phyloP scores from a whole-genome alignment of 2,329 filamentous ascomycete species.

The Sporothrix pseudoabietina region DNA sequence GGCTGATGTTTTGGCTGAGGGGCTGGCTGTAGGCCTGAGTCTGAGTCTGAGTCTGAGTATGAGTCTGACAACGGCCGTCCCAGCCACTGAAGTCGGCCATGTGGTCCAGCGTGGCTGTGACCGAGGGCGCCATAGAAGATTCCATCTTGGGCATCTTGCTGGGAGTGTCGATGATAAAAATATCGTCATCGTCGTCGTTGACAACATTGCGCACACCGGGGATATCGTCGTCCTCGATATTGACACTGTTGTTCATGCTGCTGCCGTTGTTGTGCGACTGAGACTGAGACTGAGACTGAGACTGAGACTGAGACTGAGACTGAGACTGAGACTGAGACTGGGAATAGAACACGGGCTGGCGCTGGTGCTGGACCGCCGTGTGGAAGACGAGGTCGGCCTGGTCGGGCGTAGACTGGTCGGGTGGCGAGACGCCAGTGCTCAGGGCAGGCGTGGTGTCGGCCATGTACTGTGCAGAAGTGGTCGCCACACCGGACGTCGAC shows the following conservation, averaged over 20 bases:
- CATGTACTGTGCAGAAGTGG: constrained; percentile 14
- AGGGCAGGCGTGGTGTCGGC: constrained; percentile 29
- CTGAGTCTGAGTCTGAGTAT: not conserved
- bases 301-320: not conserved
- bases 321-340: not conserved
- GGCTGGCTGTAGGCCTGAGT: not conserved
- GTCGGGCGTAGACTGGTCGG: constrained; percentile 27
- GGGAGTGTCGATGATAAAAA: constrained; percentile 44
- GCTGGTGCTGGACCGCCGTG: constrained; percentile 35
- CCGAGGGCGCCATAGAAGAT: not conserved
- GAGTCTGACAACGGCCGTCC: not conserved
- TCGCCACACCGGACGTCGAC: constrained; percentile 23
- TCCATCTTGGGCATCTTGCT: constrained; percentile 39
- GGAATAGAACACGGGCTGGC: not conserved
- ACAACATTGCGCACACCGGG: constrained; percentile 27
- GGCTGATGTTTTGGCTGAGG: not conserved
- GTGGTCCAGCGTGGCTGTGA: constrained; percentile 7
- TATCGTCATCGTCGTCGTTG: constrained; percentile 39
- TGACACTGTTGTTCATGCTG: constrained; percentile 38
- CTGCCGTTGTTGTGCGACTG: constrained; percentile 31
- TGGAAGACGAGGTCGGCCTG: constrained; percentile 32
- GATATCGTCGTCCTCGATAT: constrained; percentile 18
- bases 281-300: not conserved
- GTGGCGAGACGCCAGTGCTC: constrained; percentile 30
- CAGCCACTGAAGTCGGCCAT: constrained; percentile 4